Evolutionary conservation across 768 basidiomycete genomes (phyloP), one percentile per base, ranked within the genome.

Genomic region (Cystobasidium tubakii): DNA sequence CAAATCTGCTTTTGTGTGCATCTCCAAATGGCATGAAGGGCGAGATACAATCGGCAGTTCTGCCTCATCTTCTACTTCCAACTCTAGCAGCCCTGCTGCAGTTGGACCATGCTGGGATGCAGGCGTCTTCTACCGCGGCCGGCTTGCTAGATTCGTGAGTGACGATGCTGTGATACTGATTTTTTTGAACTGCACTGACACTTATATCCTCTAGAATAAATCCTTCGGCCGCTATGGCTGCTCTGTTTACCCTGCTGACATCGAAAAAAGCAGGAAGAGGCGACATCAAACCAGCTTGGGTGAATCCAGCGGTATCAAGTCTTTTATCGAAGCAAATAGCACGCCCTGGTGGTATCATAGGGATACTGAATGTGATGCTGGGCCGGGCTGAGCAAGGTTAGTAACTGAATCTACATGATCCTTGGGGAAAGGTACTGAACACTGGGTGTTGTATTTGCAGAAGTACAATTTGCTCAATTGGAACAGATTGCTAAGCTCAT

Each of bases 401-500:
- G 66, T 31, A 25, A 31, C 34, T 27, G 15, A n/a, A n/a, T n/a
- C n/a, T n/a, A n/a, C n/a, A n/a, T n/a, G n/a, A n/a, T n/a, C n/a
- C n/a, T n/a, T n/a, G n/a, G n/a, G n/a, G n/a, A n/a, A n/a, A n/a
- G n/a, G n/a, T n/a, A n/a, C n/a, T n/a, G n/a, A n/a, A n/a, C n/a
- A n/a, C 21, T 17, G 7, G 43, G 29, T 21, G 2, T 25, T 25
- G 29, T 60, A 3, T 36, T 42, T 31, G 17, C 46, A 77, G 86
- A 87, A 66, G 83, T 85, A 1, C 84, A 84, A 1, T 77, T 90
- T 2, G 86, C 89, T 74, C 90, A 89, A 79, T 83, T 92, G 33
- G 88, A 92, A 73, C 88, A 88, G 70, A 83, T 91, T 36, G 84
- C 89, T 23, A 83, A 82, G 6, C 84, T 90, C 23, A 79, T 96